Percentiles rank a stretch among this genome's conserved stretches.
phyloP scores from a whole-genome alignment of 2,329 filamentous ascomycete genomes.

The Colletotrichum aenigma region DNA sequence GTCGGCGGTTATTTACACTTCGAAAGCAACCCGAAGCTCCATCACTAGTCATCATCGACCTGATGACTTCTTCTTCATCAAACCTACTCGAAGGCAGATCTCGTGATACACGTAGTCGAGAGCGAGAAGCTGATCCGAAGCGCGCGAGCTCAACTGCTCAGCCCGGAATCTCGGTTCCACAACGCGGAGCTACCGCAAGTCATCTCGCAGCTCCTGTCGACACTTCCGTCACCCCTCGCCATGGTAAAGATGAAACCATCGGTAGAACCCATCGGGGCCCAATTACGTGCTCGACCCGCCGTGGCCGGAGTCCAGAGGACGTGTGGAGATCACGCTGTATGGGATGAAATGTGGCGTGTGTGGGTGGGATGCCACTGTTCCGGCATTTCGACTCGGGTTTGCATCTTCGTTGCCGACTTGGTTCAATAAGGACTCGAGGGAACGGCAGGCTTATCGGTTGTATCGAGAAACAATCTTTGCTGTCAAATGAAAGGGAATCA shows the following conservation, averaged over 20 bases:
- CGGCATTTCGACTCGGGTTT: accelerated
- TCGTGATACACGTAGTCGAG: background rate
- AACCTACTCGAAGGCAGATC: accelerated
- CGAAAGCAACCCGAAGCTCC: background rate
- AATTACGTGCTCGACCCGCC: background rate
- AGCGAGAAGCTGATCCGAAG: accelerated
- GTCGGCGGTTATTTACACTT: background rate
- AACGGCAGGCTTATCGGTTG: accelerated
- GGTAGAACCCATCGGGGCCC: accelerated
- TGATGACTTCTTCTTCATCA: too few species aligned
- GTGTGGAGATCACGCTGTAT: background rate
- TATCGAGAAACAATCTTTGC: background rate
- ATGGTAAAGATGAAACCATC: background rate
- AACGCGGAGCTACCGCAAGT: background rate
- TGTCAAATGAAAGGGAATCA: too few species aligned
- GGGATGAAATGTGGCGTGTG: background rate
- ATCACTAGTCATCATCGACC: background rate
- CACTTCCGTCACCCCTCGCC: background rate
- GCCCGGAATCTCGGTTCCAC: background rate
- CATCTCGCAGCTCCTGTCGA: background rate
- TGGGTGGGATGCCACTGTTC: accelerated
- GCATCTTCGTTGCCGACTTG: background rate
- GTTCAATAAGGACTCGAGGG: background rate
- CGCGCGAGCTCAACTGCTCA: background rate
- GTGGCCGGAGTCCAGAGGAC: background rate